Percentiles rank a stretch among this genome's conserved stretches.
phyloP scores from a whole-genome alignment of 1,284 basidiomycete species.

The Rhodotorula glutinis region DNA sequence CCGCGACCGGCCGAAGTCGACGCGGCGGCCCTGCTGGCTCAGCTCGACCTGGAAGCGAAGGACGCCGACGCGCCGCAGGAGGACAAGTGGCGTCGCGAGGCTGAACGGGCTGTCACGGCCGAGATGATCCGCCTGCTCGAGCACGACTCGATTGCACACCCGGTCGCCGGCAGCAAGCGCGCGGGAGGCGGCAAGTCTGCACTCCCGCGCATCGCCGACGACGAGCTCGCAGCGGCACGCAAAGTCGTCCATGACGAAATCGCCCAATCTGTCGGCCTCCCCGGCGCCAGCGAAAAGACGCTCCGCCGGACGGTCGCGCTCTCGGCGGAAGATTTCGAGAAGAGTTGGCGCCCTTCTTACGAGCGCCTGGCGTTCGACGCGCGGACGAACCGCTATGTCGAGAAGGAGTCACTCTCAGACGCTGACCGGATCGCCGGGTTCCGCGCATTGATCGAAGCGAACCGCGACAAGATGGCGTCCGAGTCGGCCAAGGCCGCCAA shows the following conservation, averaged over 20 bases:
- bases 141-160: constrained; percentile 84
- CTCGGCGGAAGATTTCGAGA: constrained; percentile 51
- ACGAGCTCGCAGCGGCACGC: constrained; percentile 69
- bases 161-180: constrained; percentile 77
- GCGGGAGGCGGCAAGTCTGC: constrained; percentile 68
- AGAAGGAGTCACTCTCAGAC: constrained; percentile 58
- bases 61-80: constrained; percentile 49
- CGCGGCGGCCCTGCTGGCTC: constrained; percentile 59
- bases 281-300: constrained; percentile 72
- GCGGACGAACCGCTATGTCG: constrained; percentile 63
- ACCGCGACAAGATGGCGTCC: constrained; percentile 71
- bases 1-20: constrained; percentile 86
- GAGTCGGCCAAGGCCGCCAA: constrained; percentile 79
- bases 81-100: constrained; percentile 45
- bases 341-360: constrained; percentile 66
- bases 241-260: constrained; percentile 74
- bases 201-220: constrained; percentile 76
- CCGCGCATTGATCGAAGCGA: constrained; percentile 59
- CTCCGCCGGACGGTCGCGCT: constrained; percentile 64
- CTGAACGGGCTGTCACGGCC: constrained; percentile 65
- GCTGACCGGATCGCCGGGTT: constrained; percentile 67
- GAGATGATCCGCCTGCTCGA: constrained; percentile 78
- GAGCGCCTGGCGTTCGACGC: constrained; percentile 64
- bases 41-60: constrained; percentile 56
- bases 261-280: constrained; percentile 73